Conservation (phyloP, 768 basidiomycete genomes). For the Tubosaeta sp. region DNA sequence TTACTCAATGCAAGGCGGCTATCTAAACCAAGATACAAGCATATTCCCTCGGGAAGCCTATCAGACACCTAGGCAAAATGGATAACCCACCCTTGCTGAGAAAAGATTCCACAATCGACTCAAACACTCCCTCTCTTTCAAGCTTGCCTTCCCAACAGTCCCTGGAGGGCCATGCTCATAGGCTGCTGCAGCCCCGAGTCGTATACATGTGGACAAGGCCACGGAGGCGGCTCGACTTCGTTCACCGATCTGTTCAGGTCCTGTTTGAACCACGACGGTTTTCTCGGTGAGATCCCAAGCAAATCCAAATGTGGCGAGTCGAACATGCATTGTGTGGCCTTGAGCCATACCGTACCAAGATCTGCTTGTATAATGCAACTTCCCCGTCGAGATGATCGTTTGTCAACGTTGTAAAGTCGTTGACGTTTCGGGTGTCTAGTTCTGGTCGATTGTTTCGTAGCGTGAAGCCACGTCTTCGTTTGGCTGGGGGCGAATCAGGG, state of each 20-base stretch:
- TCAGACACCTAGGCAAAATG: background rate
- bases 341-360: slow-evolving; percentile 58
- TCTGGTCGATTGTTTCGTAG: slow-evolving; percentile 89
- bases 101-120: slow-evolving; percentile 47
- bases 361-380: slow-evolving; percentile 70
- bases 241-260: slow-evolving; percentile 56
- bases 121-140: slow-evolving; percentile 47
- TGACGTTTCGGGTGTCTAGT: slow-evolving; percentile 71
- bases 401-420: slow-evolving; percentile 58
- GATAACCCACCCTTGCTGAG: background rate
- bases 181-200: slow-evolving; percentile 75
- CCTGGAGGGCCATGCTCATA: slow-evolving; percentile 70
- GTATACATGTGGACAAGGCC: slow-evolving; percentile 76
- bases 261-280: slow-evolving; percentile 75
- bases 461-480: slow-evolving; percentile 66
- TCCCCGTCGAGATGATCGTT: slow-evolving; percentile 75
- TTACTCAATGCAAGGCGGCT: background rate
- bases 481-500: slow-evolving; percentile 33
- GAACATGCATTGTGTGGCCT: slow-evolving; percentile 51
- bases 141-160: slow-evolving; percentile 44
- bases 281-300: slow-evolving; percentile 46
- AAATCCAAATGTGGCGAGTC: slow-evolving; percentile 45
- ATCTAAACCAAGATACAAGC: background rate
- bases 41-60: background rate
- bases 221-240: slow-evolving; percentile 46